A percentile compares a stretch with the other conserved stretches of the same genome.
Conservation (phyloP, 495 filamentous ascomycete genomes). For the Parmelia sp. region DNA sequence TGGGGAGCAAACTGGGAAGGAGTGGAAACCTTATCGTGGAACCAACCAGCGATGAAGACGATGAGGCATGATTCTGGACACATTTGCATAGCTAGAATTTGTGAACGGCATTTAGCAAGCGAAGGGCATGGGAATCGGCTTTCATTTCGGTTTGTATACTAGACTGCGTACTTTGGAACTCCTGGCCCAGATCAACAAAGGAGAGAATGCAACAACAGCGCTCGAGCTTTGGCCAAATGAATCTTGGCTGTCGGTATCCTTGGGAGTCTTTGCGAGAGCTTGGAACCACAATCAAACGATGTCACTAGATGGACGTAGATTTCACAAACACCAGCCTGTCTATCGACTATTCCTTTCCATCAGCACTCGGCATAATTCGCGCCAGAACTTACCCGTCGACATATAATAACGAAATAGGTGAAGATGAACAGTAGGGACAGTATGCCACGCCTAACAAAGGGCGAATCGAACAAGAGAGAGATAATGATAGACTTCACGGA, state of each 20-base stretch:
- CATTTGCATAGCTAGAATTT: background rate
- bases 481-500: background rate
- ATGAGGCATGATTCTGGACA: constrained; percentile 34
- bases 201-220: background rate
- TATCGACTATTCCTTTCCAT: background rate
- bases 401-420: background rate
- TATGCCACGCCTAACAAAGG: background rate
- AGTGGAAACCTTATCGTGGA: constrained; percentile 90
- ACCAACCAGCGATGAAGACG: constrained; percentile 51
- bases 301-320: background rate
- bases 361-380: background rate
- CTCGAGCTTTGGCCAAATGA: background rate
- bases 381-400: background rate
- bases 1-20: constrained; percentile 67
- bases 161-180: background rate
- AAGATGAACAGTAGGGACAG: background rate
- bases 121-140: background rate
- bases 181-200: background rate
- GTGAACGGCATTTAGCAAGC: constrained; percentile 12
- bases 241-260: background rate
- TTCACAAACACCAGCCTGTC: background rate
- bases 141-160: background rate
- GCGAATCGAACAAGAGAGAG: background rate
- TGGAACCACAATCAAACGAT: background rate
- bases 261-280: no score